Conservation (phyloP, 2,329 filamentous ascomycete species). For the Fusarium veterinarium region DNA sequence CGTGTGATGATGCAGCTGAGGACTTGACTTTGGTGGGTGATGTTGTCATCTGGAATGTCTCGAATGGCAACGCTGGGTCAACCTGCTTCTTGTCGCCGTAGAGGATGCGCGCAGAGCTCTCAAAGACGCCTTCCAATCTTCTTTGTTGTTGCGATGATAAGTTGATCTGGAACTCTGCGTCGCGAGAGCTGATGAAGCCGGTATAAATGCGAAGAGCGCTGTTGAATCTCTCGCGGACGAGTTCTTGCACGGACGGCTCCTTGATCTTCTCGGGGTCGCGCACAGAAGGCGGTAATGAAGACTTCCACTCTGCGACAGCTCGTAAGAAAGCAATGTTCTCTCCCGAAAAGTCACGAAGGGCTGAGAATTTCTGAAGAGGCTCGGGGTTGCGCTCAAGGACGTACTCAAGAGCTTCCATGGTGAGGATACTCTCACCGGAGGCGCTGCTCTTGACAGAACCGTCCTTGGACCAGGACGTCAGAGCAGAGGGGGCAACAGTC, state of each 20-base stretch:
- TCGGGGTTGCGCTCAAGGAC: slow-evolving; percentile 69
- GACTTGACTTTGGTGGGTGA: slow-evolving; percentile 37
- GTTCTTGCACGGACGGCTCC: slow-evolving; percentile 44
- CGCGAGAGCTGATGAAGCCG: slow-evolving; percentile 43
- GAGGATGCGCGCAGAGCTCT: slow-evolving; percentile 60
- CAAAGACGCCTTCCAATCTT: slow-evolving; percentile 67
- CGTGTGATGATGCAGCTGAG: slow-evolving; percentile 29
- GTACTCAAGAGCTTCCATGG: slow-evolving; percentile 58
- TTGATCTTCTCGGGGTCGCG: slow-evolving; percentile 40
- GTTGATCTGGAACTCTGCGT: slow-evolving; percentile 75
- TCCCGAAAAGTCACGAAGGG: slow-evolving; percentile 74
- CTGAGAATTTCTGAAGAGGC: slow-evolving; percentile 72
- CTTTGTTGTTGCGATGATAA: slow-evolving; percentile 68
- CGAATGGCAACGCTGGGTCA: slow-evolving; percentile 59
- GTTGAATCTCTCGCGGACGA: slow-evolving; percentile 65
- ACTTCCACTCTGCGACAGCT: slow-evolving; percentile 60
- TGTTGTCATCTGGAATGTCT: slow-evolving; percentile 42
- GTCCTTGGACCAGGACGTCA: slow-evolving; percentile 52
- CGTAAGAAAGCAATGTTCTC: slow-evolving; percentile 76
- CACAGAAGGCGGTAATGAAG: slow-evolving; percentile 43
- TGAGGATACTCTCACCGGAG: slow-evolving; percentile 53
- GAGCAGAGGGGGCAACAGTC: slow-evolving; percentile 49
- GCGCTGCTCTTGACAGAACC: slow-evolving; percentile 49
- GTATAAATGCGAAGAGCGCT: slow-evolving; percentile 61
- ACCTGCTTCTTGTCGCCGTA: slow-evolving; percentile 54